phyloP scores from a whole-genome alignment of 768 basidiomycete species.

The Sistotremastrum niveocremeum region DNA sequence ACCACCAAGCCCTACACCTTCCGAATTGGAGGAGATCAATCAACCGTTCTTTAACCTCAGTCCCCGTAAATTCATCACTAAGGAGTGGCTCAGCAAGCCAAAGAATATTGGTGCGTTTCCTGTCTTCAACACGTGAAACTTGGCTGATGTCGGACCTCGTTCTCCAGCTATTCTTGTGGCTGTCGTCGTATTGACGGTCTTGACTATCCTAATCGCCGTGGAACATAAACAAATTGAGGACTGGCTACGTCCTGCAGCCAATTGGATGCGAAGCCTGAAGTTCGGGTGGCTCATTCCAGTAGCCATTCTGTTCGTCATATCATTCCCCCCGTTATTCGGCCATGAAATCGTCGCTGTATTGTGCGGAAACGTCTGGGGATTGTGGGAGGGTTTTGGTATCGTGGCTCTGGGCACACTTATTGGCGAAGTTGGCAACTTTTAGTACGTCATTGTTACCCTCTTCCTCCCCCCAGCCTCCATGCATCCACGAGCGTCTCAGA shows the following conservation, averaged over 20 bases:
- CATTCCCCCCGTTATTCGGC: conserved; percentile 86
- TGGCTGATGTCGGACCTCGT: too few relatives aligned
- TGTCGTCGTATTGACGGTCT: conserved; percentile 30
- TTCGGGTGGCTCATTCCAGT: conserved; percentile 72
- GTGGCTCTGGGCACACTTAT: conserved; percentile 52
- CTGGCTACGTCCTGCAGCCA: conserved; percentile 52
- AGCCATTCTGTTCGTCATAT: conserved; percentile 67
- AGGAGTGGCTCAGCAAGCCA: too few relatives aligned
- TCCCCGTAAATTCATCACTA: too few relatives aligned
- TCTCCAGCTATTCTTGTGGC: conserved; percentile 14
- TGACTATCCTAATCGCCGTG: conserved; percentile 41
- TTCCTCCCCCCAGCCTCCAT: not conserved
- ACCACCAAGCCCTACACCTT: too few relatives aligned
- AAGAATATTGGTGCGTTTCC: too few relatives aligned
- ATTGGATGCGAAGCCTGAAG: conserved; percentile 47
- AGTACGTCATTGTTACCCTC: conserved; percentile 32
- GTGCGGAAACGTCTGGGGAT: conserved; percentile 83
- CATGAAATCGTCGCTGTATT: conserved; percentile 85
- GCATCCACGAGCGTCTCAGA: not conserved
- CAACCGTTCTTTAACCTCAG: too few relatives aligned
- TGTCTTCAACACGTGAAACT: too few relatives aligned
- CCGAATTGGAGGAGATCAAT: too few relatives aligned
- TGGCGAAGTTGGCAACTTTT: conserved; percentile 81
- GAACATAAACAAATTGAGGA: conserved; percentile 62
- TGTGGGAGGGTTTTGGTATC: conserved; percentile 79